Conservation (phyloP, 352 stramenopile species). For the Globisporangium viniferum region DNA sequence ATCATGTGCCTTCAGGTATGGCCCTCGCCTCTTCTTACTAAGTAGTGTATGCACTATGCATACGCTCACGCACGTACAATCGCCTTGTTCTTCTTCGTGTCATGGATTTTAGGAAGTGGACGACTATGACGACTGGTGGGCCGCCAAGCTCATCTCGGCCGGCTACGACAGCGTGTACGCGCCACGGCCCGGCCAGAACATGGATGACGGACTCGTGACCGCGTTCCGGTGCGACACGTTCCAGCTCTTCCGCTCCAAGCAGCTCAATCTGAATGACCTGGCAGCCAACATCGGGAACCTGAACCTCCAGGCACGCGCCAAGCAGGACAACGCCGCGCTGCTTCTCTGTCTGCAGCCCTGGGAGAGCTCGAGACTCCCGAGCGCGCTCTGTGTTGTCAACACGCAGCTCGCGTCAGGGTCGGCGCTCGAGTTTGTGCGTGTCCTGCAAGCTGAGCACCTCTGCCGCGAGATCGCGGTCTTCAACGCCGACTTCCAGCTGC, state of each 20-base stretch:
- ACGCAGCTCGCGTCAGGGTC: conserved; percentile 35
- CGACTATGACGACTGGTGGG: conserved; percentile 87
- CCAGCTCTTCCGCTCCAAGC: conserved; percentile 66
- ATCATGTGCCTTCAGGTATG: conserved; percentile 81
- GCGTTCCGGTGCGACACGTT: conserved; percentile 73
- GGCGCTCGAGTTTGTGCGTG: conserved; percentile 52
- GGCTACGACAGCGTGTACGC: conserved; percentile 86
- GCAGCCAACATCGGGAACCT: conserved; percentile 31
- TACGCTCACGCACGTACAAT: not conserved
- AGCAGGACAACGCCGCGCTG: conserved; percentile 72
- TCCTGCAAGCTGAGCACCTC: conserved; percentile 70
- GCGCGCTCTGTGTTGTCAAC: conserved; percentile 64
- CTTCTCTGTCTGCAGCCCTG: conserved; percentile 80
- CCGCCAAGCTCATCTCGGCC: conserved; percentile 39
- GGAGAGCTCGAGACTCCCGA: conserved; percentile 64
- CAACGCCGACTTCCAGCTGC: conserved; percentile 82
- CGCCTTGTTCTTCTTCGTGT: not conserved
- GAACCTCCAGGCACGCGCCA: conserved; percentile 43
- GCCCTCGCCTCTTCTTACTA: not conserved
- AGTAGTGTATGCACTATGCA: not conserved
- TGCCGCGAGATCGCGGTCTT: conserved; percentile 64
- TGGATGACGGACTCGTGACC: conserved; percentile 76
- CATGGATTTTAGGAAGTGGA: conserved; percentile 62
- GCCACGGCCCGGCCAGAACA: conserved; percentile 23
- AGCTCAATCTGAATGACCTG: conserved; percentile 63